Evolutionary conservation across 441 rosid species (phyloP), one percentile per base, ranked within the genome.

Genomic region (Biscutella auriculata): DNA sequence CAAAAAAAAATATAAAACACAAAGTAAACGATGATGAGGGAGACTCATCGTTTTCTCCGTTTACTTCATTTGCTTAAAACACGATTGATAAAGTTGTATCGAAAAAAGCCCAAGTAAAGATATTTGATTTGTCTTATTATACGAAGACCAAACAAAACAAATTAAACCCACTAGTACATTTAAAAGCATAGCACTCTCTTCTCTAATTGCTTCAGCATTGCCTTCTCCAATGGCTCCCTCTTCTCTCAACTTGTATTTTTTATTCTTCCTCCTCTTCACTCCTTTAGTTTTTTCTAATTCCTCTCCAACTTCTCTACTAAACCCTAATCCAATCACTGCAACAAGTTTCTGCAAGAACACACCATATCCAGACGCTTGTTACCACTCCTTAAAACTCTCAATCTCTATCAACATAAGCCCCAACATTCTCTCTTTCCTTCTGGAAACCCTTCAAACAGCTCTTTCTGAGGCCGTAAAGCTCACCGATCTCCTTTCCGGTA

Each of bases 331-430:
- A 36, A 72, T 71, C 36, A 37, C 71, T 28, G 46, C 73, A 4
- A 63, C 77, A 65, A 72, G 40, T 25, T 67, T 89, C 33, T 89
- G 97, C 76, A 54, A 66, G 13, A 51, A 49, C 64, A 76, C 71
- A 23, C 95, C 95, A 19, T 73, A 78, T 66, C 93, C 93, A 17
- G 82, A 84, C 11, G 71, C 81, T 3, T 89, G 97, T 76, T 65
- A 82, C 6, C 37, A 79, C 44, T 78, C 95, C 3, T 49, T 81
- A 30, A 81, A 84, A 66, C 77, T 86, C 53, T 84, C 97, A 23
- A 52, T 89, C 61, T 76, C 87, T 8, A 81, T 86, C 43, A 69
- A 68, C 68, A 82, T 82, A 51, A 65, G 49, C 35, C 83, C 91
- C 7, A 77, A 67, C 73, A 75, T 84, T 74, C 65, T 84, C 58